Evolutionary conservation across 2,329 filamentous ascomycete genomes (phyloP).

Genomic region (Colletotrichum sidae): DNA sequence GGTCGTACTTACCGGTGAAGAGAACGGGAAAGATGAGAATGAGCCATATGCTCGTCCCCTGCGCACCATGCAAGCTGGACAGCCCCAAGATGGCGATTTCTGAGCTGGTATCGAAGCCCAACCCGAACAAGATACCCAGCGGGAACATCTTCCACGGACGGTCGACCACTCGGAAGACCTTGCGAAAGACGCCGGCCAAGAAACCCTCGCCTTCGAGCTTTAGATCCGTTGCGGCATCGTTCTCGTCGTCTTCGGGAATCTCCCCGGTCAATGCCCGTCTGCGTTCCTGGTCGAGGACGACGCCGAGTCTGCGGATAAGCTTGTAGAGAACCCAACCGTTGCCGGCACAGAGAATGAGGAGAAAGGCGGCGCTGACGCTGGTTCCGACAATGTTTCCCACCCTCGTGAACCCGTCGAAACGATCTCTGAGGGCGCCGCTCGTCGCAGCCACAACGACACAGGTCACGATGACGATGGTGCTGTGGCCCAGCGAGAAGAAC

Average conservation of each 20-base stretch:
- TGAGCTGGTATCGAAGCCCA: conserved; percentile 95
- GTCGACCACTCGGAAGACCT: conserved; percentile 80
- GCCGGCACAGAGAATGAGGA: conserved; percentile 84
- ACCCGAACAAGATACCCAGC: conserved; percentile 86
- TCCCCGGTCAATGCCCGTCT: conserved; percentile 41
- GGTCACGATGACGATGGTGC: conserved; percentile 90
- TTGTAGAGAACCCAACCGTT: conserved; percentile 89
- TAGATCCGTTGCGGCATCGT: conserved; percentile 61
- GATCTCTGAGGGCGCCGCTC: conserved; percentile 81
- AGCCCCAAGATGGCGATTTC: conserved; percentile 95
- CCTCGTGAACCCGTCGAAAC: conserved; percentile 82
- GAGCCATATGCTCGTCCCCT: conserved; percentile 91
- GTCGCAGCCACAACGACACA: conserved; percentile 94
- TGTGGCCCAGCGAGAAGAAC: conserved; percentile 94
- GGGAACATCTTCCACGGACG: conserved; percentile 97
- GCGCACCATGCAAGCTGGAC: conserved; percentile 84
- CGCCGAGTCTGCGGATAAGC: conserved; percentile 75
- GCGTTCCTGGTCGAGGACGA: conserved; percentile 62
- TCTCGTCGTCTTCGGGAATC: conserved; percentile 42
- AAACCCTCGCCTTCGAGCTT: conserved; percentile 83
- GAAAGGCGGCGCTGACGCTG: conserved; percentile 83
- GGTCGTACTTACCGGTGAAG: conserved; percentile 75
- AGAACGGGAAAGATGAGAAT: conserved; percentile 92
- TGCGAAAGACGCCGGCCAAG: conserved; percentile 76
- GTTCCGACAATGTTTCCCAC: conserved; percentile 92